These are phyloP conservation scores for Acacia acuminata DNA, from an alignment of 306 rosid species.

Conservation along the genomic window DNA sequence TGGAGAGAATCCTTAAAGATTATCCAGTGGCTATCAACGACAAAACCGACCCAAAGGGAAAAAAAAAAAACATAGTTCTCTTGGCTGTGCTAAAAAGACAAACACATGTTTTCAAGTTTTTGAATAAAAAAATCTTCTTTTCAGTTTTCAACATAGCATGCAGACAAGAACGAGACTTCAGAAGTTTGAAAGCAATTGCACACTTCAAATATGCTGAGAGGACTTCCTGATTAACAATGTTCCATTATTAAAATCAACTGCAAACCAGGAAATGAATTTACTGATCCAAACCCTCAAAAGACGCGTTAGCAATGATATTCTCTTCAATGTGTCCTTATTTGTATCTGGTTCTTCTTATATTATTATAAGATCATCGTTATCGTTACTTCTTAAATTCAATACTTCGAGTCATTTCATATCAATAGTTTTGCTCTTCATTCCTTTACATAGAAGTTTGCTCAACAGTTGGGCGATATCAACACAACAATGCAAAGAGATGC, in stretches of 20 bases:
- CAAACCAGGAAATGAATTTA: no score
- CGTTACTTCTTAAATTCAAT: neutral
- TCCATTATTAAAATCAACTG: no score
- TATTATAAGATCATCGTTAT: no score
- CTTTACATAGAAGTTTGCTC: neutral
- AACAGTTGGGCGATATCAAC: neutral
- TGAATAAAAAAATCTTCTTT: no score
- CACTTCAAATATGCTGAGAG: no score
- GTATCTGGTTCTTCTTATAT: no score
- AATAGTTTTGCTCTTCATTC: neutral
- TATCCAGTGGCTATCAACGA: neutral
- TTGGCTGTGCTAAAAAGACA: constrained; percentile 3
- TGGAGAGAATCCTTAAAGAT: neutral
- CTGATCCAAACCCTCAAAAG: neutral
- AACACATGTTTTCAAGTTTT: no score
- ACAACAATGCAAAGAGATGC: neutral
- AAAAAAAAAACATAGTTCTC: neutral
- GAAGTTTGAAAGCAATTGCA: no score
- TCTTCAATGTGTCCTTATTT: neutral
- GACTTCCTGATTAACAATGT: no score
- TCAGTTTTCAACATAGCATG: no score
- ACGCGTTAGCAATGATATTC: no score
- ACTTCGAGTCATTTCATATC: neutral
- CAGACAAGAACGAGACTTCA: no score
- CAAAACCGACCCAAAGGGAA: neutral